A percentile compares a stretch with the other conserved stretches of the same genome.
Evolutionary conservation across 1,139 yeast genomes (phyloP).

Genomic region (Candida sp.): DNA sequence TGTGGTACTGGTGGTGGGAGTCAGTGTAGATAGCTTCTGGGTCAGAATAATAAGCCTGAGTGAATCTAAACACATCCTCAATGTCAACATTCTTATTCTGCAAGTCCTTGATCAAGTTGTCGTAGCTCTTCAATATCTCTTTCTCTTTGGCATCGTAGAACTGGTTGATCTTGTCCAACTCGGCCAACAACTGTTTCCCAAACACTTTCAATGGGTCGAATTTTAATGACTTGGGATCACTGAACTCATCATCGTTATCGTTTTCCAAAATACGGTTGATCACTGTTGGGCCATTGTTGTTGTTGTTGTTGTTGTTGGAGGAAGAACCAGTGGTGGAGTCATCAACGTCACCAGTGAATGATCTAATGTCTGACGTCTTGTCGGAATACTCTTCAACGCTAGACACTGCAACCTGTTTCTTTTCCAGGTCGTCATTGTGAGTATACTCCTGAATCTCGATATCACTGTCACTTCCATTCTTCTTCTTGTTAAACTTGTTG

Average conservation of each 20-base stretch:
- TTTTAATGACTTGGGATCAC: conserved; percentile 20
- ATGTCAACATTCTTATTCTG: conserved; percentile 31
- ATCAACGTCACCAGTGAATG: conserved; percentile 29
- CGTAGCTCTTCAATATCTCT: conserved; percentile 50
- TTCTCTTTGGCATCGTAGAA: conserved; percentile 56
- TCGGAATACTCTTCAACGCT: conserved; percentile 7
- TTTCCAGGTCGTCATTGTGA: conserved; percentile 11
- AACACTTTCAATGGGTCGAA: conserved; percentile 57
- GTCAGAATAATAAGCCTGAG: conserved; percentile 6
- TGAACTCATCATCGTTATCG: conserved; percentile 10
- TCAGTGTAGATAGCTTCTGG: conserved; percentile 21
- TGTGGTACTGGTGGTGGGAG: conserved; percentile 27
- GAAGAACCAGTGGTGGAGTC: conserved; percentile 23
- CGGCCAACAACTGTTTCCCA: conserved; percentile 53
- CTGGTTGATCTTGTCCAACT: conserved; percentile 57
- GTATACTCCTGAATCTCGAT: conserved; percentile 10
- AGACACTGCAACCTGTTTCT: not conserved
- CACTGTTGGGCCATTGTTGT: not conserved
- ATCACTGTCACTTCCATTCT: conserved; percentile 4
- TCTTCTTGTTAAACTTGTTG: conserved; percentile 8
- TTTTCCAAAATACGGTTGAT: not conserved
- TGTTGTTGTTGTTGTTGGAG: not conserved
- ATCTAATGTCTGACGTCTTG: conserved; percentile 15
- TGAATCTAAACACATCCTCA: conserved; percentile 27
- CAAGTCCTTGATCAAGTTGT: conserved; percentile 45